These are phyloP conservation scores for Fraxinus anomala DNA, from an alignment of 257 asterid genomes.

Conservation along the genomic window DNA sequence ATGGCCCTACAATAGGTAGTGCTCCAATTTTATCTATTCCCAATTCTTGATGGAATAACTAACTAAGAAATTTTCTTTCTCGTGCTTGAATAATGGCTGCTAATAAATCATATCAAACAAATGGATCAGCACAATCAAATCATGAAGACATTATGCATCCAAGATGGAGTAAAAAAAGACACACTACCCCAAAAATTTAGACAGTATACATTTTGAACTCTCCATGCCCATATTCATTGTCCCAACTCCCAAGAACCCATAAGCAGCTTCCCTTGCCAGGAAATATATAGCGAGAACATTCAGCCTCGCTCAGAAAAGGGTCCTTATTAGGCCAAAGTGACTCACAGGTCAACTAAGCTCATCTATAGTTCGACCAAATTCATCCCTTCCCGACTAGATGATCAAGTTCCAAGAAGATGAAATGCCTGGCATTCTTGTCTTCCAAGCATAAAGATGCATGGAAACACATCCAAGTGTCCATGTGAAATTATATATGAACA, in stretches of 20 bases:
- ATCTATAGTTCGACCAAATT: not conserved
- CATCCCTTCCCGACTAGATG: constrained; percentile 6
- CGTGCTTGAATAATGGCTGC: not conserved
- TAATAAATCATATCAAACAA: not conserved
- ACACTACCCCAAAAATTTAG: not conserved
- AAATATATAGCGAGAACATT: not conserved
- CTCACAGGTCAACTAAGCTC: not conserved
- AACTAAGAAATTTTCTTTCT: not conserved
- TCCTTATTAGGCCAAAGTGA: not conserved
- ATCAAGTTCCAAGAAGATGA: constrained; percentile 1
- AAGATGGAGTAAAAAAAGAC: not conserved
- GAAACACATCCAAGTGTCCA: not conserved
- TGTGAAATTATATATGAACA: not conserved
- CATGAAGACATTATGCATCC: not conserved
- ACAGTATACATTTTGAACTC: not conserved
- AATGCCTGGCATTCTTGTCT: not conserved
- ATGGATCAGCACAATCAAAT: not conserved
- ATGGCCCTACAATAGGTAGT: not conserved
- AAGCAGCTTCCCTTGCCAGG: not conserved
- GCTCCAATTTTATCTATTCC: not conserved
- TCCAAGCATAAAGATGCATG: not conserved
- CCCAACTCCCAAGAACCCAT: not conserved
- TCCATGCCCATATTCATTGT: not conserved
- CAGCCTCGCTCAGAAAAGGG: not conserved
- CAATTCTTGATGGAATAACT: not conserved